phyloP scores from a whole-genome alignment of 495 filamentous ascomycete species.

The Daldinia vernicosa region DNA sequence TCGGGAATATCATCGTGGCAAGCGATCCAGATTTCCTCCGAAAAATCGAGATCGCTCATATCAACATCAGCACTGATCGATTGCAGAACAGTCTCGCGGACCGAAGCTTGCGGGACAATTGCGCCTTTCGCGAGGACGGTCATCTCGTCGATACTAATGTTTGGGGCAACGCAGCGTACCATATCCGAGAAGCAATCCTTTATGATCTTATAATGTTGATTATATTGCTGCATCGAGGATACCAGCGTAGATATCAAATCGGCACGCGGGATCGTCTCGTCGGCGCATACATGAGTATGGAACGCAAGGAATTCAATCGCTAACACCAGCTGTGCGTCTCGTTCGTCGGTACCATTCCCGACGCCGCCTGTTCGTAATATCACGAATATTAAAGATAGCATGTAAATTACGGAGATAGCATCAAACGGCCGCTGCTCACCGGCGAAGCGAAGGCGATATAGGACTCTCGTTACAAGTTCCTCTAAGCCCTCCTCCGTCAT shows the following conservation, averaged over 20 bases:
- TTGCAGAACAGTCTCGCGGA: constrained; percentile 88
- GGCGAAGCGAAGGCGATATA: constrained; percentile 89
- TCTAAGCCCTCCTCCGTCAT: constrained; percentile 81
- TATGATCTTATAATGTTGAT: constrained; percentile 90
- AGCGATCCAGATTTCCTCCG: constrained; percentile 90
- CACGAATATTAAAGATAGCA: constrained; percentile 80
- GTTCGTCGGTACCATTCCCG: constrained; percentile 74
- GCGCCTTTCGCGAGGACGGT: constrained; percentile 73
- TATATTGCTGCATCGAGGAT: constrained; percentile 84
- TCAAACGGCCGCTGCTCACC: constrained; percentile 94
- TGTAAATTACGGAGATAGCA: constrained; percentile 81
- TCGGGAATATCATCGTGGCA: constrained; percentile 91
- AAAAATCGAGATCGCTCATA: constrained; percentile 83
- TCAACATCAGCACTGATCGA: constrained; percentile 91
- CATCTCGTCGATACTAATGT: constrained; percentile 75
- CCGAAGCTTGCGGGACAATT: constrained; percentile 79
- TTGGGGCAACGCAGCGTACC: constrained; percentile 78
- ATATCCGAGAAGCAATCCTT: constrained; percentile 91
- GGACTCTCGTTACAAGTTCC: constrained; percentile 84
- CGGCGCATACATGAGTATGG: constrained; percentile 78
- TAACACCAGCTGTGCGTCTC: constrained; percentile 86
- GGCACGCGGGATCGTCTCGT: constrained; percentile 76
- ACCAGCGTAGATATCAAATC: constrained; percentile 76
- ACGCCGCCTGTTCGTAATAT: constrained; percentile 82
- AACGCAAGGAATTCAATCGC: constrained; percentile 90